Conservation (phyloP, 2,329 filamentous ascomycete genomes). For the Aureobasidium vineae region DNA sequence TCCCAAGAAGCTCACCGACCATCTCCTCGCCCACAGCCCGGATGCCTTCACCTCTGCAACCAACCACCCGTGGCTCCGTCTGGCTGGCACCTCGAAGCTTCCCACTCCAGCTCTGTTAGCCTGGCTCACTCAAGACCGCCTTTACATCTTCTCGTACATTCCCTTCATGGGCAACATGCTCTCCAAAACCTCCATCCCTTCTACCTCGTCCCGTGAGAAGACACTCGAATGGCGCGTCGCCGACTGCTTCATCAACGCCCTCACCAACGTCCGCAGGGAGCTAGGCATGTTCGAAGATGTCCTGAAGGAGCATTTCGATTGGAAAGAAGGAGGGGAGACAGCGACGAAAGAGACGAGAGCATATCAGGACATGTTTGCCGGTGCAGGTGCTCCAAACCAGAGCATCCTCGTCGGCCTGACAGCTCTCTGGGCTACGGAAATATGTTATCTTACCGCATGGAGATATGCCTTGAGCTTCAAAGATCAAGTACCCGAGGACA, state of each 20-base stretch:
- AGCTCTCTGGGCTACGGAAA: constrained; percentile 72
- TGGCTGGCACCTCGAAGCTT: constrained; percentile 62
- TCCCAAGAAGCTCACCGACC: constrained; percentile 21
- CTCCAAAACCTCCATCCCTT: constrained; percentile 58
- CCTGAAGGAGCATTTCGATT: constrained; percentile 27
- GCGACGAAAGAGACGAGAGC: constrained; percentile 39
- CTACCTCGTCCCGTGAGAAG: constrained; percentile 42
- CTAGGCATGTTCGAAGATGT: constrained; percentile 64
- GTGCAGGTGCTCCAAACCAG: constrained; percentile 50
- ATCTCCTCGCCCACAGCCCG: constrained; percentile 12
- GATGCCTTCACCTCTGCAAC: constrained; percentile 57
- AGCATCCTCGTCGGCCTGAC: constrained; percentile 65
- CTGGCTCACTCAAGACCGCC: constrained; percentile 71
- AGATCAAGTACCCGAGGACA: constrained; percentile 32
- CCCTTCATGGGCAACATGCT: constrained; percentile 64
- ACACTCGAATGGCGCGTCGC: constrained; percentile 58
- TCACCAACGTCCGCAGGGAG: constrained; percentile 65
- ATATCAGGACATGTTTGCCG: constrained; percentile 60
- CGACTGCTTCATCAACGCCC: constrained; percentile 61
- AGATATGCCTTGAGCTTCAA: constrained; percentile 42
- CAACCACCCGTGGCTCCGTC: constrained; percentile 63
- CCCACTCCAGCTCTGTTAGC: constrained; percentile 56
- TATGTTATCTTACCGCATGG: constrained; percentile 52
- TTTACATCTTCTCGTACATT: constrained; percentile 70
- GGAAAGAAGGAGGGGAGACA: constrained; percentile 25